phyloP scores from a whole-genome alignment of 352 stramenopile genomes.

The Pythium dissimile region DNA sequence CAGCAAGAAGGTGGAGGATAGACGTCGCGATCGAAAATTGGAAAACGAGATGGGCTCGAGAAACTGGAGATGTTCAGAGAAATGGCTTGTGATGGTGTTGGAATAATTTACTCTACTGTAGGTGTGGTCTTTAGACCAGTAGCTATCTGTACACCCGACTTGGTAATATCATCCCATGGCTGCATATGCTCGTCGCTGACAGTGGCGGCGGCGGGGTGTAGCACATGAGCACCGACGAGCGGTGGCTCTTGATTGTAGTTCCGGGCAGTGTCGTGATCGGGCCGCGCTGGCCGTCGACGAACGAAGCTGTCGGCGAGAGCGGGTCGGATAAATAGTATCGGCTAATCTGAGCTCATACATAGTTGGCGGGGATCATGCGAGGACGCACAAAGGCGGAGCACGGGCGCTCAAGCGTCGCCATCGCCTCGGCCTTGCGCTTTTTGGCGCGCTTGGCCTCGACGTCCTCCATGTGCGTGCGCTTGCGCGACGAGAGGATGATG shows the following conservation, averaged over 20 bases:
- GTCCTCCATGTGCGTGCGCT: constrained; percentile 18
- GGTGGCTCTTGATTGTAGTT: no score
- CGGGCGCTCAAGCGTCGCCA: constrained; percentile 35
- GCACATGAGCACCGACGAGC: no score
- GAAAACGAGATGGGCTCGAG: neutral
- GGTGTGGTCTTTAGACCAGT: neutral
- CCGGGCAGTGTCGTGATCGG: neutral
- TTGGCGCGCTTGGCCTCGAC: constrained; percentile 26
- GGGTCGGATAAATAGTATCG: constrained; percentile 24
- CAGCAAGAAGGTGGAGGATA: neutral
- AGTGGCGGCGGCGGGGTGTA: no score
- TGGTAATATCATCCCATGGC: neutral
- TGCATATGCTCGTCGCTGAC: no score
- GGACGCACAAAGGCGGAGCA: constrained; percentile 41
- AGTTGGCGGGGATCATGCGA: constrained; percentile 67
- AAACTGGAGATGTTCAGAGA: neutral
- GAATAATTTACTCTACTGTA: constrained; percentile 21
- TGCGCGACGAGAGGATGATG: constrained; percentile 40
- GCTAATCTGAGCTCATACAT: constrained; percentile 43
- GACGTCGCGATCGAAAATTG: constrained; percentile 7
- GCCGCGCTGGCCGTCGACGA: neutral
- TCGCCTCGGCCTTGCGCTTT: constrained; percentile 43
- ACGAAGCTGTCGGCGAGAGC: neutral
- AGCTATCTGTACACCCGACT: neutral
- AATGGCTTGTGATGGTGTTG: neutral